Percentiles rank a stretch among this genome's conserved stretches.
Evolutionary conservation across 129 eudicot species (phyloP).

Genomic region (Tagetes patula): DNA sequence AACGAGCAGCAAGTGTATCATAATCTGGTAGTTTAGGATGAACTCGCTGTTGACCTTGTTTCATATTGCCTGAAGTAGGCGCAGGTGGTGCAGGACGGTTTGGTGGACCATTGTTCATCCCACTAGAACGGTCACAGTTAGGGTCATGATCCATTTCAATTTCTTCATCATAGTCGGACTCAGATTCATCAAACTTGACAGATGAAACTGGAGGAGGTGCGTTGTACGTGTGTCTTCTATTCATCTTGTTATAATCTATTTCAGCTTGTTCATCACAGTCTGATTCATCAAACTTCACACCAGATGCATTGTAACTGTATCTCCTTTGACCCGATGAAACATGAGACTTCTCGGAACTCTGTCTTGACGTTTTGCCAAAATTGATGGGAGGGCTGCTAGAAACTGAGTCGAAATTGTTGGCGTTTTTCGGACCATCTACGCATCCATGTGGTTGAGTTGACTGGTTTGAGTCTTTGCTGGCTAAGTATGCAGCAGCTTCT

Average conservation of each 20-base stretch:
- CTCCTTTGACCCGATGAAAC: constrained; percentile 40
- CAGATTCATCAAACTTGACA: constrained; percentile 78
- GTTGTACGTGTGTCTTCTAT: constrained; percentile 65
- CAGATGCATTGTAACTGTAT: constrained; percentile 67
- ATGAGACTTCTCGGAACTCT: constrained; percentile 37
- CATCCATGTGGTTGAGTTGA: constrained; percentile 30
- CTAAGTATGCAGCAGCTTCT: constrained; percentile 80
- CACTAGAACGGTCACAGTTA: constrained; percentile 25
- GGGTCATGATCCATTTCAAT: constrained; percentile 44
- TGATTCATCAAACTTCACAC: constrained; percentile 70
- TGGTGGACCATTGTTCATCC: constrained; percentile 47
- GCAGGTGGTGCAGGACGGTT: constrained; percentile 59
- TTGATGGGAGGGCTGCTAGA: constrained; percentile 25
- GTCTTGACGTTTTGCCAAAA: constrained; percentile 19
- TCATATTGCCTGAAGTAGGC: constrained; percentile 28
- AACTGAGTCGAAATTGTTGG: background rate
- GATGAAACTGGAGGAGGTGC: constrained; percentile 43
- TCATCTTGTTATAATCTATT: constrained; percentile 32
- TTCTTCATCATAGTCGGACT: constrained; percentile 70
- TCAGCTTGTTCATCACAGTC: constrained; percentile 50
- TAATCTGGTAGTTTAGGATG: constrained; percentile 98
- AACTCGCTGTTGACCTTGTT: constrained; percentile 56
- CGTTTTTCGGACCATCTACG: constrained; percentile 17
- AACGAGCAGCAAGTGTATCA: constrained; percentile 82
- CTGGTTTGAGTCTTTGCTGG: constrained; percentile 45